Percentiles rank a stretch among this genome's conserved stretches.
Conservation (phyloP, 805 yeast species). For the Ogataea pignaliae region DNA sequence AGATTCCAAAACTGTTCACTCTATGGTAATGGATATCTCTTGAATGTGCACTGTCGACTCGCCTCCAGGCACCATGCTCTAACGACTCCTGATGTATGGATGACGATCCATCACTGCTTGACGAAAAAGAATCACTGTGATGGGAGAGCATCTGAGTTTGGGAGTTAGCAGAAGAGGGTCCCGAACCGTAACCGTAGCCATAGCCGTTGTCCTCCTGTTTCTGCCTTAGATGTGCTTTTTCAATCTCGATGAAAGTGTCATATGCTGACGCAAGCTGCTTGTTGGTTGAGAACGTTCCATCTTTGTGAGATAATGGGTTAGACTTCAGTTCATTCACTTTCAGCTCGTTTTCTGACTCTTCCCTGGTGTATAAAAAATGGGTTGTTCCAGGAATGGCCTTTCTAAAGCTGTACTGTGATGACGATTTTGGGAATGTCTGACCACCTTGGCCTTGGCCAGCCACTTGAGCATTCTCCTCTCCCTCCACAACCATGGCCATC, state of each 20-base stretch:
- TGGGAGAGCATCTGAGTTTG: slow-evolving; percentile 5
- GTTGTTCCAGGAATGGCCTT: slow-evolving; percentile 16
- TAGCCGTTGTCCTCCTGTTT: slow-evolving; percentile 2
- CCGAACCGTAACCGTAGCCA: background rate
- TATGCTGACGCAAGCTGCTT: background rate
- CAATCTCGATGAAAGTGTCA: slow-evolving; percentile 5
- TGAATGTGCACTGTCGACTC: no score
- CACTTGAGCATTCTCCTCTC: background rate
- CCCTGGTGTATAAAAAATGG: slow-evolving; percentile 8
- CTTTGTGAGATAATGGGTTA: background rate
- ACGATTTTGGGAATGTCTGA: background rate
- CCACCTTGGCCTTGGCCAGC: background rate
- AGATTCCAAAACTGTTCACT: background rate
- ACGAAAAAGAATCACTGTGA: slow-evolving; percentile 1
- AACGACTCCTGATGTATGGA: background rate
- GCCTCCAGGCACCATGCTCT: background rate
- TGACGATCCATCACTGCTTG: slow-evolving; percentile 1
- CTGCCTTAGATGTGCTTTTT: slow-evolving; percentile 5
- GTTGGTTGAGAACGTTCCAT: background rate
- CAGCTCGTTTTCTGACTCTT: slow-evolving; percentile 2
- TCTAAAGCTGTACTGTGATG: slow-evolving; percentile 12
- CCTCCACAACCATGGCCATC: background rate
- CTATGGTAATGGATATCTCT: background rate
- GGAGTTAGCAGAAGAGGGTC: slow-evolving; percentile 11
- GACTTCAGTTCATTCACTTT: background rate